phyloP scores from a whole-genome alignment of 106 monocot species.

The Narthecium ossifragum region DNA sequence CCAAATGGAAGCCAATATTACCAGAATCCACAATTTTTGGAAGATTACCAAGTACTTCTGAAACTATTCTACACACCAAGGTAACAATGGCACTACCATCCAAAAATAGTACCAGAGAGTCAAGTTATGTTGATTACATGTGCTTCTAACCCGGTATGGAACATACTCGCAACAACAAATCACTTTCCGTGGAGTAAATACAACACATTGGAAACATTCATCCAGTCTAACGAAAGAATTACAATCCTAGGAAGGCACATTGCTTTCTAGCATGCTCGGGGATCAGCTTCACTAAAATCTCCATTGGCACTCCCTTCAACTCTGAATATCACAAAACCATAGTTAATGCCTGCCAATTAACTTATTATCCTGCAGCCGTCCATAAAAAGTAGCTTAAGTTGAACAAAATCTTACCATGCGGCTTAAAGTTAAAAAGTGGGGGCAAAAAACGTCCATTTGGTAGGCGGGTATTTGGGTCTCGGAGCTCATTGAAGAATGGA shows the following conservation, averaged over 20 bases:
- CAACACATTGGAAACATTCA: background rate
- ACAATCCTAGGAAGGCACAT: constrained; percentile 14
- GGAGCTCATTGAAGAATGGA: constrained; percentile 12
- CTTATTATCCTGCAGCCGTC: too few relatives aligned
- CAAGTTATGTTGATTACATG: too few relatives aligned
- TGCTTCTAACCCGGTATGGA: too few relatives aligned
- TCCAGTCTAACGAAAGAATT: background rate
- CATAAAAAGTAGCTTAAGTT: too few relatives aligned
- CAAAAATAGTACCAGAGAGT: too few relatives aligned
- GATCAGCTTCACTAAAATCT: constrained; percentile 13
- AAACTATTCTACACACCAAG: too few relatives aligned
- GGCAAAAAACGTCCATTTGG: constrained; percentile 13
- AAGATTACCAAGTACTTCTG: too few relatives aligned
- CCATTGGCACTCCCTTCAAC: constrained; percentile 14
- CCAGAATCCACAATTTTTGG: too few relatives aligned
- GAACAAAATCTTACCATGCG: constrained; percentile 4
- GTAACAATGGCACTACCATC: too few relatives aligned
- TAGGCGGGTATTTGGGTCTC: constrained; percentile 12
- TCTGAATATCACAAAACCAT: background rate
- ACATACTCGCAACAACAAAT: too few relatives aligned
- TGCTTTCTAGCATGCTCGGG: constrained; percentile 16
- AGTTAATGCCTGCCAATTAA: too few relatives aligned
- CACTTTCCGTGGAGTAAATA: background rate
- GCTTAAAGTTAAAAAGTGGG: constrained; percentile 10
- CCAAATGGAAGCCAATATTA: too few relatives aligned